phyloP scores from a whole-genome alignment of 2,329 filamentous ascomycete genomes.

The Pseudocercospora fuligena region DNA sequence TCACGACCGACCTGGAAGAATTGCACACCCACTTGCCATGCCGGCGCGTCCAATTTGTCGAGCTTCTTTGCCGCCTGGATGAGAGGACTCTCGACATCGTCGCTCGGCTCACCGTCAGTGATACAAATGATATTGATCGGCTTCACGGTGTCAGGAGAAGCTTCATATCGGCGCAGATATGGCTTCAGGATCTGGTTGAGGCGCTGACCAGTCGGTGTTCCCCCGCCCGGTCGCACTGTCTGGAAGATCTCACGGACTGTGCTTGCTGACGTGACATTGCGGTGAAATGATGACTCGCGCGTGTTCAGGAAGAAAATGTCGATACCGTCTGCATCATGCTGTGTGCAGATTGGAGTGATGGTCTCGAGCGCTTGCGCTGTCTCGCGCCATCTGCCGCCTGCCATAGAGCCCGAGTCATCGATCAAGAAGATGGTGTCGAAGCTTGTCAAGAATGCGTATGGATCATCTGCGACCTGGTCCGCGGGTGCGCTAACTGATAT shows the following conservation, averaged over 20 bases:
- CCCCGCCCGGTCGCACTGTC: conserved; percentile 65
- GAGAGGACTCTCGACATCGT: conserved; percentile 76
- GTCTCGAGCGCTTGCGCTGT: conserved; percentile 70
- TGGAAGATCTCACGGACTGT: conserved; percentile 73
- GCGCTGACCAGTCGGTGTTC: conserved; percentile 75
- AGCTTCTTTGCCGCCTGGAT: conserved; percentile 70
- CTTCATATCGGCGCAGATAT: conserved; percentile 66
- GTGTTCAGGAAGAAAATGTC: conserved; percentile 92
- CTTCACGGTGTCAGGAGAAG: conserved; percentile 61
- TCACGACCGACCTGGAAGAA: conserved; percentile 94
- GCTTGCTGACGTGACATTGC: conserved; percentile 63
- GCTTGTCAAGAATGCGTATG: conserved; percentile 73
- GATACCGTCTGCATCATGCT: conserved; percentile 80
- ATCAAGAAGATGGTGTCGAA: conserved; percentile 93
- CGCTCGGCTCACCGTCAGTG: conserved; percentile 82
- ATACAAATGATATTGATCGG: conserved; percentile 92
- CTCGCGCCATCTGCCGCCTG: conserved; percentile 75
- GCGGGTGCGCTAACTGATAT: conserved; percentile 34
- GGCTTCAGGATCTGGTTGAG: conserved; percentile 73
- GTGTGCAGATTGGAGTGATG: conserved; percentile 81
- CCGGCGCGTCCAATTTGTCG: conserved; percentile 69
- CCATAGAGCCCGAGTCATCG: conserved; percentile 91
- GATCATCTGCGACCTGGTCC: conserved; percentile 51
- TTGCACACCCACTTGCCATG: conserved; percentile 87
- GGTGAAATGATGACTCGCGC: conserved; percentile 62